These are phyloP conservation scores for Staphylotrichum longicolle DNA, from an alignment of 495 filamentous ascomycete species.

Conservation along the genomic window DNA sequence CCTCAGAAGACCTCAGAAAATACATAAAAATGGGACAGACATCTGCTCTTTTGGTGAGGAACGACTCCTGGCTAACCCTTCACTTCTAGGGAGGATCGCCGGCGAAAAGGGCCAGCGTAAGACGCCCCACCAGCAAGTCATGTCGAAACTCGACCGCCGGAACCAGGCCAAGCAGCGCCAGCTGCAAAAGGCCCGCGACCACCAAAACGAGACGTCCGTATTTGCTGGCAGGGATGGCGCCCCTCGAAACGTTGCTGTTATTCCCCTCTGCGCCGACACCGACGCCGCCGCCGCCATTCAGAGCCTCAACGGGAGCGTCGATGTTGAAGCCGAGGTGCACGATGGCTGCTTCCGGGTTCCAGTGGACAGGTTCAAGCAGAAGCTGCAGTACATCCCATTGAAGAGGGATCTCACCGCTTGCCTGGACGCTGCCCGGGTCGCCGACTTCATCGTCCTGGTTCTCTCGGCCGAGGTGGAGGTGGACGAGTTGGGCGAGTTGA, in stretches of 20 bases:
- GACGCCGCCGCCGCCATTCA: conserved; percentile 64
- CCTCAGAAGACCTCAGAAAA: too few relatives aligned
- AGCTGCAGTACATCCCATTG: conserved; percentile 75
- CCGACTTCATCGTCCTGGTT: conserved; percentile 85
- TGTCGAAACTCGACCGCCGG: conserved; percentile 92
- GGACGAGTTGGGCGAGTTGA: conserved; percentile 73
- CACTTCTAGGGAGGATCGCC: conserved; percentile 39
- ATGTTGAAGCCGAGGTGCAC: conserved; percentile 67
- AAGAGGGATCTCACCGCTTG: conserved; percentile 67
- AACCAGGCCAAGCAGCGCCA: conserved; percentile 91
- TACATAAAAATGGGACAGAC: too few relatives aligned
- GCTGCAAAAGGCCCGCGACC: conserved; percentile 73
- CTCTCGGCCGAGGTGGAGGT: conserved; percentile 79
- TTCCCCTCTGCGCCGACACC: conserved; percentile 74
- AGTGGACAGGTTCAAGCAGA: conserved; percentile 90
- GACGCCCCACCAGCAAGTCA: conserved; percentile 91
- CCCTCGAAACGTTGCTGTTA: conserved; percentile 85
- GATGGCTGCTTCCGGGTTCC: conserved; percentile 59
- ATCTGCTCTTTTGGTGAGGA: too few relatives aligned
- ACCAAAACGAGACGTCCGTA: conserved; percentile 68
- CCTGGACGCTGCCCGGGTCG: conserved; percentile 81
- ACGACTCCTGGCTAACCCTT: neutral
- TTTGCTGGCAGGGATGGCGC: conserved; percentile 84
- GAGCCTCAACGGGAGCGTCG: conserved; percentile 72
- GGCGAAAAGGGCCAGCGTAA: conserved; percentile 65